Percentiles rank a stretch among this genome's conserved stretches.
Conservation (phyloP, 768 basidiomycete genomes). For the Trametes punicea region DNA sequence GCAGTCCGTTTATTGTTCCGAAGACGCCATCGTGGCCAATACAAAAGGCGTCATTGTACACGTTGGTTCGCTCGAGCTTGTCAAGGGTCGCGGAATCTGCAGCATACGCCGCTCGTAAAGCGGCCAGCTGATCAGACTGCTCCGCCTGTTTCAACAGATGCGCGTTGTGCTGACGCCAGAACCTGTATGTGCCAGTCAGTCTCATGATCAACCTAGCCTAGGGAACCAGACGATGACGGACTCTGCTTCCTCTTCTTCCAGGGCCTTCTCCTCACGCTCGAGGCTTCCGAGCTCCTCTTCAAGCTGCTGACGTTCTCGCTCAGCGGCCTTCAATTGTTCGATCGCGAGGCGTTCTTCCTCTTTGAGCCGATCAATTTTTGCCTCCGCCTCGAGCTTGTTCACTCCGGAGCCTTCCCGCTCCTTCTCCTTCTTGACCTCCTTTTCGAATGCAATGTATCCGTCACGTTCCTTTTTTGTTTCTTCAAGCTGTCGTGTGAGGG, state of each 20-base stretch:
- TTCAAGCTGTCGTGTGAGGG: conserved; percentile 77
- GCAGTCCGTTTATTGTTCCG: conserved; percentile 96
- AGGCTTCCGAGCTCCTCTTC: conserved; percentile 67
- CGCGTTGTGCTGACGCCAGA: conserved; percentile 79
- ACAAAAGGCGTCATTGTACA: conserved; percentile 94
- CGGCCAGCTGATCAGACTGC: conserved; percentile 65
- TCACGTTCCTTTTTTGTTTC: conserved; percentile 91
- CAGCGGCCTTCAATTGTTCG: conserved; percentile 71
- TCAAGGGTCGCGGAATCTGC: conserved; percentile 75
- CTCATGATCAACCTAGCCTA: not conserved
- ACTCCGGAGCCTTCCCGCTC: conserved; percentile 62
- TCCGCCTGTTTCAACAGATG: conserved; percentile 63
- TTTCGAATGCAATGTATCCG: conserved; percentile 91
- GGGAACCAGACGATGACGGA: conserved; percentile 37
- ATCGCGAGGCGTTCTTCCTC: conserved; percentile 65
- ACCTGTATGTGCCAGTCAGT: conserved; percentile 42
- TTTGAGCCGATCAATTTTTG: conserved; percentile 70
- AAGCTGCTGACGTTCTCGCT: conserved; percentile 72
- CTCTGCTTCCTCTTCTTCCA: conserved; percentile 86
- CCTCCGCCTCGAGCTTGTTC: conserved; percentile 62
- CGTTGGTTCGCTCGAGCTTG: conserved; percentile 87
- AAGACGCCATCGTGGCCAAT: conserved; percentile 94
- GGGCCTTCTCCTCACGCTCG: conserved; percentile 70
- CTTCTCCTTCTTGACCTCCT: conserved; percentile 77
- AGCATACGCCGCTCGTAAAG: conserved; percentile 73